phyloP scores from a whole-genome alignment of 2,329 filamentous ascomycete species.

The Penicillium sp. region DNA sequence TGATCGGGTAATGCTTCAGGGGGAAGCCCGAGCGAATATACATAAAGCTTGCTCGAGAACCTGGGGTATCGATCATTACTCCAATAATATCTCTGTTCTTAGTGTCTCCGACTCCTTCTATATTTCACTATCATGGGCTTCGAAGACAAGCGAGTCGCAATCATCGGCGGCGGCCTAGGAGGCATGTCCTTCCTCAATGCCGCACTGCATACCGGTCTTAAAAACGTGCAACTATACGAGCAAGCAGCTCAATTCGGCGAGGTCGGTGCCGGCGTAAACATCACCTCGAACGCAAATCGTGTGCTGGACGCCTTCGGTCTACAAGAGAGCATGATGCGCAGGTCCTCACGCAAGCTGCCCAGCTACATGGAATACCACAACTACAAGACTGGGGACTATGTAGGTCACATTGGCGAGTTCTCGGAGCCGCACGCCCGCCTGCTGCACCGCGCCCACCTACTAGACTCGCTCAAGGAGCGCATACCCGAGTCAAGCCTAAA shows the following conservation, averaged over 20 bases:
- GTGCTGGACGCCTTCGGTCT: constrained; percentile 34
- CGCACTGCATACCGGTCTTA: constrained; percentile 32
- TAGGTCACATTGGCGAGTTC: constrained; percentile 33
- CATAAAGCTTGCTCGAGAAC: constrained; percentile 8
- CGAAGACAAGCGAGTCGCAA: constrained; percentile 29
- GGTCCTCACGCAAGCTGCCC: constrained; percentile 33
- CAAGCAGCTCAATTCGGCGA: constrained; percentile 38
- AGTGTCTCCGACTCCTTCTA: neutral
- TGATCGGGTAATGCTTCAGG: constrained; percentile 15
- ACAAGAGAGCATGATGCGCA: constrained; percentile 31
- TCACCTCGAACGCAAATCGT: constrained; percentile 37
- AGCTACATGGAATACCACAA: constrained; percentile 33
- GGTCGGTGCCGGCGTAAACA: constrained; percentile 40
- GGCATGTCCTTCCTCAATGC: constrained; percentile 39
- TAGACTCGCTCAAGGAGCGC: constrained; percentile 36
- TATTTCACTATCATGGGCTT: constrained; percentile 24
- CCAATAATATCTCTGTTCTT: neutral
- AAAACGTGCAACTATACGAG: constrained; percentile 37
- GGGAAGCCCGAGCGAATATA: constrained; percentile 7
- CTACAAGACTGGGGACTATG: constrained; percentile 26
- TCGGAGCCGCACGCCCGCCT: constrained; percentile 24
- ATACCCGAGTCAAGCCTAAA: constrained; percentile 27
- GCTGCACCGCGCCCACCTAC: constrained; percentile 34
- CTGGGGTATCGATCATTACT: neutral
- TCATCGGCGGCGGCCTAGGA: constrained; percentile 38